Evolutionary conservation across 768 basidiomycete species (phyloP), one percentile per base, ranked within the genome.

Genomic region (Suillus placidus): DNA sequence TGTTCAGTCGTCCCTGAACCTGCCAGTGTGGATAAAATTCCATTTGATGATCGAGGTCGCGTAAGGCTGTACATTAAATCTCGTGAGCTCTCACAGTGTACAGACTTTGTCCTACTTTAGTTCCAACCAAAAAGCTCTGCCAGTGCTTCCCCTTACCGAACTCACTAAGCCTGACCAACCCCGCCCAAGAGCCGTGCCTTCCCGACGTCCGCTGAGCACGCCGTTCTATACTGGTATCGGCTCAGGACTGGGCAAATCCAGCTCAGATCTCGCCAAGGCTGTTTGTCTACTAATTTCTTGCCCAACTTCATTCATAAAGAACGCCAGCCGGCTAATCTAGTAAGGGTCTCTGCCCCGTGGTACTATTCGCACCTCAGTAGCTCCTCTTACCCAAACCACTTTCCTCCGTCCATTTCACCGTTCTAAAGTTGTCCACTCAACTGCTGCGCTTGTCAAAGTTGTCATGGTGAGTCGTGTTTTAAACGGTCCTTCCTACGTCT

Each of bases 381-480:
- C 54, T n/a, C 40, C 65, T 69, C n/a, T 66, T 61, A 56, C 49
- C 40, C 55, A 63, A 42, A 56, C 64, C 23, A 54, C 51, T 43
- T 51, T 20, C 37, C 61, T 55, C 60, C 60, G 30, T 47, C 43
- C 32, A 32, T 32, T 61, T 20, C 20, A 35, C 54, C 14, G 51
- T 66, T 65, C 64, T 65, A 49, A 37, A 43, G 58, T 63, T 62
- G 47, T 60, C 18, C 26, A n/a, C 56, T 49, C 69, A 26, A 52
- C 54, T 63, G 62, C 68, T 61, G 54, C 55, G 57, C 58, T 61
- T 58, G 66, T 56, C 47, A 54, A 73, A 68, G 68, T 76, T 64
- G 71, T 70, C 68, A 77, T 77, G 76, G 76, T 72, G 66, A 76
- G 73, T 70, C 42, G 51, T 63, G 56, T 66, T 64, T 66, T 56